A percentile compares a stretch with the other conserved stretches of the same genome.
Evolutionary conservation across 2,329 filamentous ascomycete genomes (phyloP).

Genomic region (Colletotrichum costaricense): DNA sequence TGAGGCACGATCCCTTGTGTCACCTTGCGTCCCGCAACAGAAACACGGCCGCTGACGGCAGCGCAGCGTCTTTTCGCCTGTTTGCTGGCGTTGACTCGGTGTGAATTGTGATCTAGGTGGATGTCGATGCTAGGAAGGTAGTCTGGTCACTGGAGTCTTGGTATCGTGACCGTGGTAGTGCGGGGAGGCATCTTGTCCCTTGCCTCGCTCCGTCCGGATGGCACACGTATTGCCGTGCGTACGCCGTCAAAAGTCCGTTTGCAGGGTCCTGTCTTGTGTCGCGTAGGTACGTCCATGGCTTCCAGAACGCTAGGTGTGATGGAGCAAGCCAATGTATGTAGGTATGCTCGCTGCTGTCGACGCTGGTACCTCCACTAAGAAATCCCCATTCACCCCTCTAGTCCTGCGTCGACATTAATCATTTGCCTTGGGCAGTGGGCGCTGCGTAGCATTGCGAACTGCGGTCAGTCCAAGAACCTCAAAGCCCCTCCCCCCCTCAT

Average conservation of each 20-base stretch:
- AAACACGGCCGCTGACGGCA: conserved; percentile 30
- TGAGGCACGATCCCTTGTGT: conserved; percentile 19
- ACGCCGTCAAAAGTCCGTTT: background rate
- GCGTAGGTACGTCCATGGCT: background rate
- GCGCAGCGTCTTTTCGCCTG: background rate
- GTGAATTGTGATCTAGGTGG: background rate
- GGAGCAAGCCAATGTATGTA: background rate
- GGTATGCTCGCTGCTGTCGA: background rate
- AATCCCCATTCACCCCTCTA: background rate
- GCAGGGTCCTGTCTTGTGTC: background rate
- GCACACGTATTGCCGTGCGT: conserved; percentile 1
- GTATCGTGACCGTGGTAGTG: background rate
- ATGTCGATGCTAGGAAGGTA: background rate
- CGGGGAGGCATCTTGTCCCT: conserved; percentile 2
- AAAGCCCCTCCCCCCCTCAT: conserved; percentile 8
- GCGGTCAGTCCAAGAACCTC: background rate
- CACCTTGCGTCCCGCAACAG: conserved; percentile 2
- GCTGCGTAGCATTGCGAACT: background rate
- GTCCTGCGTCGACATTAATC: conserved; percentile 20
- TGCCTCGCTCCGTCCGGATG: background rate
- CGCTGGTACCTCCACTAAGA: conserved; percentile 16
- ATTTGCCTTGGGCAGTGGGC: background rate
- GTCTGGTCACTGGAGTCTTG: background rate
- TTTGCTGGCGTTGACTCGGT: background rate
- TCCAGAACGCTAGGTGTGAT: background rate